Evolutionary conservation across 805 yeast genomes (phyloP).

Genomic region (Starmerella kuoi): DNA sequence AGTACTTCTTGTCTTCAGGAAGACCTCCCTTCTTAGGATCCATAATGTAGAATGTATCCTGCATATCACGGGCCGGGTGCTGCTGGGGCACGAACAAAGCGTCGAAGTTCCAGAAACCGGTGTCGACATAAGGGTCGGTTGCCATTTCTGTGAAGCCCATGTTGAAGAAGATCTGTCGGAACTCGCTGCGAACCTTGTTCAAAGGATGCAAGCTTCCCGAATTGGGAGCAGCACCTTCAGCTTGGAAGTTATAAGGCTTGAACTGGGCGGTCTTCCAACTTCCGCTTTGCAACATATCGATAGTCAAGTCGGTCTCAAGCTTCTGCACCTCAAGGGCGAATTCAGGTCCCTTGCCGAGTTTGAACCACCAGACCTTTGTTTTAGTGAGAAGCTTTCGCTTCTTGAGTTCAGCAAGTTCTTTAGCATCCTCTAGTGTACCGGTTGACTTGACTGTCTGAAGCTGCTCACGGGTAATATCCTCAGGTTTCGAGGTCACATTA

Average conservation of each 20-base stretch:
- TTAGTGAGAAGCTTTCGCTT: constrained; percentile 77
- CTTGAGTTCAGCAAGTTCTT: constrained; percentile 72
- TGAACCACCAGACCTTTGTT: constrained; percentile 63
- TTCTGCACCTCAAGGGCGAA: constrained; percentile 70
- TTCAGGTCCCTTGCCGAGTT: constrained; percentile 67
- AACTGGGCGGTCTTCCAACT: constrained; percentile 73
- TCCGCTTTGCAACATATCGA: constrained; percentile 78
- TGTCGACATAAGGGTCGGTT: constrained; percentile 92
- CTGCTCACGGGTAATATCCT: constrained; percentile 55
- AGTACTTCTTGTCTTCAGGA: constrained; percentile 71
- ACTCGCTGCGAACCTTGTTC: constrained; percentile 93
- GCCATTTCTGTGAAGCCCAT: constrained; percentile 99
- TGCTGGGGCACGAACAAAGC: constrained; percentile 95
- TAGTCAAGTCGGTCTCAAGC: constrained; percentile 84
- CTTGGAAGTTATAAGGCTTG: constrained; percentile 91
- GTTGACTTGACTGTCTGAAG: constrained; percentile 41
- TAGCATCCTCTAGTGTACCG: constrained; percentile 49
- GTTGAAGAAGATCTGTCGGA: constrained; percentile 91
- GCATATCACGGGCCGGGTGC: constrained; percentile 98
- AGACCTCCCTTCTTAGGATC: constrained; percentile 73
- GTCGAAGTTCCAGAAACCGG: constrained; percentile 99
- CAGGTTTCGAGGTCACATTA: constrained; percentile 41
- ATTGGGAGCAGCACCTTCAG: constrained; percentile 77
- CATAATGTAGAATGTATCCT: constrained; percentile 93
- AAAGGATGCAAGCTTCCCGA: constrained; percentile 96